Evolutionary conservation across 345 rosid species (phyloP), one percentile per base, ranked within the genome.

Genomic region (Punica granatum): DNA sequence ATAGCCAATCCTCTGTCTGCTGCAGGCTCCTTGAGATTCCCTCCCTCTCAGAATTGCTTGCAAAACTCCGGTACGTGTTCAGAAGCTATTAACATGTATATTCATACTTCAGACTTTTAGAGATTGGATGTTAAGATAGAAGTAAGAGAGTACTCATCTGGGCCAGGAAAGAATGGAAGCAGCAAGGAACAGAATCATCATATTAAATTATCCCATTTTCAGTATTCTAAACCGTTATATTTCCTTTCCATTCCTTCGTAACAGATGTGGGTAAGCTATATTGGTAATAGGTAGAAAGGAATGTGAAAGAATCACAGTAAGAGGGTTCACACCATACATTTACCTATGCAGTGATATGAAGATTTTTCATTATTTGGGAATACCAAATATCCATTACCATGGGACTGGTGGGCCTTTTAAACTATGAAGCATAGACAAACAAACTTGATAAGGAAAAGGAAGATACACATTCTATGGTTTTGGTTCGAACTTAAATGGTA

Each of bases 1-100:
- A 85, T 73, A 85, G 89, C 89, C 89, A 85, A 60, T 85, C 89
- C 68, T 85, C 80, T 1, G 89, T 81, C 79, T 83, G 81, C 64
- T 85, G 82, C 7, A 85, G 78, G 70, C 73, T 83, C 72, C 70
- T 79, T 67, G 87, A 79, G 39, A 83, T 76, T 28, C 77, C 84
- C 60, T 85, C 87, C 70, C 79, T 81, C 79, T 85, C 89, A 48
- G 1, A 36, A 63, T 85, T 85, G 69, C 68, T 72, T 12, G 87
- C 82, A 72, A 81, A 80, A 73, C 80, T 76, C 63, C 85, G 80
- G 67, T 79, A 83, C 3, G 73, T 79, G 76, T 83, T 81, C 66
- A 79, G 78, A 70, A 85, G 83, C 89, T 85, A 76, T 64, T 49
- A 59, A 64, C 31, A 49, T 39, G 51, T 69, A 76, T 21, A 60